These are phyloP conservation scores for Verbascum thapsus DNA, from an alignment of 257 asterid species.

Conservation along the genomic window DNA sequence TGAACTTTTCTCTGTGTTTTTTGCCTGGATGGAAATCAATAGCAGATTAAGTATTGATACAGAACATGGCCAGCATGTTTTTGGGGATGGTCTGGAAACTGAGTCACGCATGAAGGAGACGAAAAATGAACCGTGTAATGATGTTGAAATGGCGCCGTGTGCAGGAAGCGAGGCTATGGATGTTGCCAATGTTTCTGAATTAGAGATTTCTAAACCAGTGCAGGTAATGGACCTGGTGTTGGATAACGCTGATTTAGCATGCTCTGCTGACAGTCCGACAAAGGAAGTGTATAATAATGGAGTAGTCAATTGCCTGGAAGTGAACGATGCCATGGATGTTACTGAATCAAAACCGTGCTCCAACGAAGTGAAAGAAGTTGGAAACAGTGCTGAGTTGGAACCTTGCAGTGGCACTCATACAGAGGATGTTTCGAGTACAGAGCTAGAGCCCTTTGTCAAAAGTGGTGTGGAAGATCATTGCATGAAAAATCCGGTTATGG, in stretches of 20 bases:
- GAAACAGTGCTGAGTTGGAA: constrained; percentile 26
- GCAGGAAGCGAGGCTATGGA: constrained; percentile 27
- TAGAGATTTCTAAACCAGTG: constrained; percentile 13
- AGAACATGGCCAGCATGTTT: constrained; percentile 32
- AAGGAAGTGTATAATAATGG: constrained; percentile 38
- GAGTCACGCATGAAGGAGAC: constrained; percentile 42
- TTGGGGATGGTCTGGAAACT: constrained; percentile 34
- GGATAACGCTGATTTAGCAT: constrained; percentile 32
- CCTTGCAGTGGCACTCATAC: constrained; percentile 26
- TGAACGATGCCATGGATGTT: constrained; percentile 48
- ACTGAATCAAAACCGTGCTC: constrained; percentile 29
- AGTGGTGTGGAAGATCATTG: constrained; percentile 29
- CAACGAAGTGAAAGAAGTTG: constrained; percentile 29
- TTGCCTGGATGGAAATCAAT: constrained; percentile 42
- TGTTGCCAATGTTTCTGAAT: constrained; percentile 22
- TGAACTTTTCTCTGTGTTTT: constrained; percentile 38
- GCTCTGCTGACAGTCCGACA: constrained; percentile 23
- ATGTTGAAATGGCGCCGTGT: constrained; percentile 29
- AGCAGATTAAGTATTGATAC: constrained; percentile 34
- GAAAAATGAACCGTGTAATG: constrained; percentile 33
- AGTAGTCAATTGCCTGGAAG: constrained; percentile 29
- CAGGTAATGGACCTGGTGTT: constrained; percentile 25
- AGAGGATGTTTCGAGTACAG: constrained; percentile 25
- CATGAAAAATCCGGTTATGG: constrained; percentile 28
- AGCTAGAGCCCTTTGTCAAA: constrained; percentile 27